Evolutionary conservation across 2,329 filamentous ascomycete genomes (phyloP).

Genomic region (Aspergillus sp.): DNA sequence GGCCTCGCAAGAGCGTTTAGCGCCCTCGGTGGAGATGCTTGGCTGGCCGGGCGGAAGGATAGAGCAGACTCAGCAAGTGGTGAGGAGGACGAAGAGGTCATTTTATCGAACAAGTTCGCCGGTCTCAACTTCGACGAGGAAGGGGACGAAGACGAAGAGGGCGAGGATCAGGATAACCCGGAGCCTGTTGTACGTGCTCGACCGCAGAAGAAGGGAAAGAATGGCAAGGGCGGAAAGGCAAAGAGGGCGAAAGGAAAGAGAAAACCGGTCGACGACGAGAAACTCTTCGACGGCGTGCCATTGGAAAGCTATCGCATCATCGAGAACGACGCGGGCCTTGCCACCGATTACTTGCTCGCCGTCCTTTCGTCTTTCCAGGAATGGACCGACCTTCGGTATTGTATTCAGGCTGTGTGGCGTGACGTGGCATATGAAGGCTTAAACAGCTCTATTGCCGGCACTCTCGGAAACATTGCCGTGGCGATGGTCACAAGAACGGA

Average conservation of each 20-base stretch:
- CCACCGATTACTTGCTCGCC: background rate
- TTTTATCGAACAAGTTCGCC: too few species aligned
- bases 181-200: too few species aligned
- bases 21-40: too few species aligned
- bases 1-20: too few species aligned
- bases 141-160: too few species aligned
- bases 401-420: background rate
- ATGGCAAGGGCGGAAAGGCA: too few species aligned
- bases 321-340: background rate
- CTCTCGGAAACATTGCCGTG: background rate
- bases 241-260: background rate
- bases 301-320: slow-evolving; percentile 3
- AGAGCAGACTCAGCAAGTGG: too few species aligned
- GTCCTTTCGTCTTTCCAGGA: background rate
- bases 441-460: background rate
- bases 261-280: background rate
- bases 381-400: background rate
- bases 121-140: too few species aligned
- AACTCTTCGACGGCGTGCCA: background rate
- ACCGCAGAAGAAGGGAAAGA: too few species aligned
- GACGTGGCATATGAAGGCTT: background rate
- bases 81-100: too few species aligned
- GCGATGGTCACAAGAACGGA: background rate
- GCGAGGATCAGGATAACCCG: too few species aligned
- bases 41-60: too few species aligned